Percentiles rank a stretch among this genome's conserved stretches.
phyloP scores from a whole-genome alignment of 2,329 filamentous ascomycete species.

The Aspergillus fumigatus region DNA sequence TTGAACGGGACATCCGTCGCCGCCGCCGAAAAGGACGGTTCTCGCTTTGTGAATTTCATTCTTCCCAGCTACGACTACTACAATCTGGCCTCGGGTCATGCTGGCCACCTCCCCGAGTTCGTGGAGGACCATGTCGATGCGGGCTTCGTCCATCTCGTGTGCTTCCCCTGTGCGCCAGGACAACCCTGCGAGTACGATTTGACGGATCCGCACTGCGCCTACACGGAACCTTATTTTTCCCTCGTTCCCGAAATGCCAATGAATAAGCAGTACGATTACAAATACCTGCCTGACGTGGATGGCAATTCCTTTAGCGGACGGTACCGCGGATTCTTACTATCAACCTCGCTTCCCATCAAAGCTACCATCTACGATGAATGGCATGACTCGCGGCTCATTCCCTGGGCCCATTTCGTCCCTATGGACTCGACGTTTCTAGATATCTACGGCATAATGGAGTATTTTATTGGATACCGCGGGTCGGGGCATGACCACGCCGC shows the following conservation, averaged over 20 bases:
- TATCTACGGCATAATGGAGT: constrained; percentile 68
- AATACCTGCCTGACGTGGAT: constrained; percentile 72
- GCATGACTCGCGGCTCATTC: constrained; percentile 69
- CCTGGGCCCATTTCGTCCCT: constrained; percentile 78
- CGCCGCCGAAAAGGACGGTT: constrained; percentile 42
- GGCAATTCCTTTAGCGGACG: constrained; percentile 68
- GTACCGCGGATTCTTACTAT: constrained; percentile 65
- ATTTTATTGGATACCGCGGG: constrained; percentile 62
- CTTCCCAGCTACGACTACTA: constrained; percentile 40
- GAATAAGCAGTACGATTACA: constrained; percentile 48
- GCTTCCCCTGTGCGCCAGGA: constrained; percentile 32
- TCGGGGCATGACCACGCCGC: constrained; percentile 50
- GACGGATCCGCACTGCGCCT: constrained; percentile 37
- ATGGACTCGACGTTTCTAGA: constrained; percentile 72
- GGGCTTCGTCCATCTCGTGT: constrained; percentile 43
- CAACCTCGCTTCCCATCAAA: constrained; percentile 69
- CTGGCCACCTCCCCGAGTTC: constrained; percentile 37
- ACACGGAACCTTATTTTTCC: constrained; percentile 41
- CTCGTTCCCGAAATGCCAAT: constrained; percentile 26
- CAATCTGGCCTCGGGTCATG: constrained; percentile 25
- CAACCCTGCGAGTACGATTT: constrained; percentile 9
- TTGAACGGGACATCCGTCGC: constrained; percentile 60
- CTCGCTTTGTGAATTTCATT: constrained; percentile 26
- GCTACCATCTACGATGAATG: constrained; percentile 74
- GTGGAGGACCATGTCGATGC: constrained; percentile 37